Conservation (phyloP, 2,329 filamentous ascomycete species). For the Pseudogymnoascus sp. region DNA sequence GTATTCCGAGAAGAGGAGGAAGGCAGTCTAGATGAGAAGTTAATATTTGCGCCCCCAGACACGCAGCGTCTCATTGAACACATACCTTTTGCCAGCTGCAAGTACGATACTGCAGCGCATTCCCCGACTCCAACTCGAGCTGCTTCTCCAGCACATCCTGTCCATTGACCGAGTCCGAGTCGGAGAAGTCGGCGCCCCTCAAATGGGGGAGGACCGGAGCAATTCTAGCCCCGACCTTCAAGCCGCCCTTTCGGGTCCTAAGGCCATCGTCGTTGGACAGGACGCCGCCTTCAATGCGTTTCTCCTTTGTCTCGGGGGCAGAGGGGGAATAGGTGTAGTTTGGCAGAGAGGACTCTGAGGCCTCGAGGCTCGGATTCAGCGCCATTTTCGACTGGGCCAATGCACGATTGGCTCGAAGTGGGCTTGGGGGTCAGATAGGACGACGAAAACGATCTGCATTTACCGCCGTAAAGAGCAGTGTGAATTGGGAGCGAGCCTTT, state of each 20-base stretch:
- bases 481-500: not conserved
- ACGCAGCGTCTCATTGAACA: constrained; percentile 10
- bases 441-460: constrained; percentile 1
- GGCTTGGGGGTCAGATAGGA: constrained; percentile 13
- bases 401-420: constrained; percentile 22
- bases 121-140: constrained; percentile 65
- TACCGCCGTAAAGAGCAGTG: not conserved
- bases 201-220: constrained; percentile 27
- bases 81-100: constrained; percentile 84
- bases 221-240: constrained; percentile 21
- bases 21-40: constrained; percentile 57
- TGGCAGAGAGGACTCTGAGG: constrained; percentile 2
- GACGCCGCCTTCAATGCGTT: constrained; percentile 1
- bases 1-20: constrained; percentile 86
- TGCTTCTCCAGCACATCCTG: constrained; percentile 46
- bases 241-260: constrained; percentile 10
- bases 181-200: constrained; percentile 18
- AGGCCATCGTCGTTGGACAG: constrained; percentile 13
- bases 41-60: constrained; percentile 10
- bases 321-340: constrained; percentile 1
- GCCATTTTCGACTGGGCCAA: constrained; percentile 27
- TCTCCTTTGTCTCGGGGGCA: not conserved
- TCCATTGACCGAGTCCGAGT: constrained; percentile 18
- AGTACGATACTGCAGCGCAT: constrained; percentile 82
- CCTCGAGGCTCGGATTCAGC: constrained; percentile 17